Percentiles rank a stretch among this genome's conserved stretches.
phyloP scores from a whole-genome alignment of 495 filamentous ascomycete species.

The Penicillium turbatum region DNA sequence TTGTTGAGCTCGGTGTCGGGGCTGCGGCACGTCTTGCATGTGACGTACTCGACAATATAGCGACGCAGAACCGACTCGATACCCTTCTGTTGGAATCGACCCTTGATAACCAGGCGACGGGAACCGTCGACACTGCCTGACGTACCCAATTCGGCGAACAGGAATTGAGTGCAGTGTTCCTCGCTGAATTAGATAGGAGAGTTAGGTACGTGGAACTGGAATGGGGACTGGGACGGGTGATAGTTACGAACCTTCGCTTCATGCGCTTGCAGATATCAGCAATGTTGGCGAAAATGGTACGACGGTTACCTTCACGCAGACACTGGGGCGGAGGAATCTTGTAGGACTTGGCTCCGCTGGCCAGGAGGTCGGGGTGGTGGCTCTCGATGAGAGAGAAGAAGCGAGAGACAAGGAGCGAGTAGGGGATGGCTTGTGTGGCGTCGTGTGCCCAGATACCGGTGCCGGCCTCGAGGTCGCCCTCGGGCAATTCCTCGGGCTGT shows the following conservation, averaged over 20 bases:
- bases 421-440: conserved; percentile 68
- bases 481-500: conserved; percentile 47
- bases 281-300: conserved; percentile 99
- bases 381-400: conserved; percentile 90
- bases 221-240: neutral
- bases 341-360: conserved; percentile 84
- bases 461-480: conserved; percentile 81
- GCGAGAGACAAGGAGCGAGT: conserved; percentile 75
- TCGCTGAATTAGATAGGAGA: conserved; percentile 48
- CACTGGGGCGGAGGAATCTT: conserved; percentile 99
- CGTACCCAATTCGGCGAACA: conserved; percentile 97
- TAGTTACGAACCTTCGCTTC: conserved; percentile 57
- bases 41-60: conserved; percentile 98
- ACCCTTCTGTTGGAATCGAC: conserved; percentile 97
- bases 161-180: conserved; percentile 93
- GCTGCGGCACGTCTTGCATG: conserved; percentile 93
- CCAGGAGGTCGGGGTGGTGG: conserved; percentile 90
- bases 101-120: conserved; percentile 94
- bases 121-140: conserved; percentile 90
- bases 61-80: conserved; percentile 91
- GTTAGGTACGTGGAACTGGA: neutral
- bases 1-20: conserved; percentile 96
- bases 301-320: conserved; percentile 99
- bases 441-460: conserved; percentile 93
- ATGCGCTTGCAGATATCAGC: conserved; percentile 87